phyloP scores from a whole-genome alignment of 2,329 filamentous ascomycete species.

The Cadophora sp. region DNA sequence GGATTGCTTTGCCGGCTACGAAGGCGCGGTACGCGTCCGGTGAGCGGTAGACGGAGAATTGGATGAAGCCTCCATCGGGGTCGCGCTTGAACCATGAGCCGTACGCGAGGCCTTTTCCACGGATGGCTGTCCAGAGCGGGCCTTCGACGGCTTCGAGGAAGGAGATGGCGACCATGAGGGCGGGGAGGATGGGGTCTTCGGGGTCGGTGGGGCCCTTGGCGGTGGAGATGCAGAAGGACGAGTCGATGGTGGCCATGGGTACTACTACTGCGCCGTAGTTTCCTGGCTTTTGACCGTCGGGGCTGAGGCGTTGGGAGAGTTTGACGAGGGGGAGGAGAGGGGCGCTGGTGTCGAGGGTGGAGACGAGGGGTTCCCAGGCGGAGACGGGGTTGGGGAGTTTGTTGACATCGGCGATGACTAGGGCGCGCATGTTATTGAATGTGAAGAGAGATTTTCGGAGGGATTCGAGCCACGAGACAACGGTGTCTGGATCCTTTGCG shows the following conservation, averaged over 20 bases:
- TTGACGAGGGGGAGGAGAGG: conserved; percentile 74
- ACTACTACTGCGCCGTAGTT: conserved; percentile 77
- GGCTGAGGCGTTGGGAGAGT: conserved; percentile 73
- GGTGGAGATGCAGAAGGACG: conserved; percentile 83
- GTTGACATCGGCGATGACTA: conserved; percentile 81
- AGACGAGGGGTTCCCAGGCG: conserved; percentile 72
- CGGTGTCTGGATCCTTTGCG: conserved; percentile 74
- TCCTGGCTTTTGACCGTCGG: conserved; percentile 77
- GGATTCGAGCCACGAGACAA: conserved; percentile 79
- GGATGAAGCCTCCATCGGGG: conserved; percentile 78
- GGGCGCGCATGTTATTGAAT: conserved; percentile 83
- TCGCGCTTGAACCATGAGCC: conserved; percentile 81
- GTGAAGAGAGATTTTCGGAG: conserved; percentile 79
- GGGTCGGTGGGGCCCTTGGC: conserved; percentile 77
- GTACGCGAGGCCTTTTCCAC: conserved; percentile 92
- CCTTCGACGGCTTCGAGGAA: conserved; percentile 95
- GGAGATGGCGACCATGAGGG: conserved; percentile 84
- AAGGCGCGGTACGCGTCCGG: conserved; percentile 91
- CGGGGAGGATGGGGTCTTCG: conserved; percentile 78
- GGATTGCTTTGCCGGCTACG: conserved; percentile 74
- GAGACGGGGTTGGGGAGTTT: conserved; percentile 78
- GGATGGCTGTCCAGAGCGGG: conserved; percentile 90
- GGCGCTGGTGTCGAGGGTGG: conserved; percentile 48
- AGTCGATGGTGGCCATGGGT: conserved; percentile 91
- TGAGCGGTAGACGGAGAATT: conserved; percentile 88